A percentile compares a stretch with the other conserved stretches of the same genome.
phyloP scores from a whole-genome alignment of 1,284 basidiomycete species.

The Tetrapyrgos nigripes region DNA sequence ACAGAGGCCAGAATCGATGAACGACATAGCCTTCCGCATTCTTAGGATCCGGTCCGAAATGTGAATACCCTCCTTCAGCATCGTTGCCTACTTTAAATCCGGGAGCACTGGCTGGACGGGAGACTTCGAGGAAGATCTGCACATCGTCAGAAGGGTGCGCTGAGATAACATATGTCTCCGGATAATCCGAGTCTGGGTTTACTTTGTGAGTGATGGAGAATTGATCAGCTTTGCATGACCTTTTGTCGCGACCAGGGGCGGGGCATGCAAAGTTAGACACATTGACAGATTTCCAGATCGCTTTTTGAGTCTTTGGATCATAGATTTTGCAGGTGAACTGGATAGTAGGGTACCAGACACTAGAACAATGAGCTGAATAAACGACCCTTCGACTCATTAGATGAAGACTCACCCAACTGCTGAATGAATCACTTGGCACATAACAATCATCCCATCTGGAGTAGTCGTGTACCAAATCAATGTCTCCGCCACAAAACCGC shows the following conservation, averaged over 20 bases:
- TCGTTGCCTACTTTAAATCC: conserved; percentile 96
- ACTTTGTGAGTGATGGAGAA: conserved; percentile 83
- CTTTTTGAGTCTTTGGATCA: conserved; percentile 82
- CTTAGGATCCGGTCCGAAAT: conserved; percentile 81
- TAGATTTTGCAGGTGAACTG: conserved; percentile 95
- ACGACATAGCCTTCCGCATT: conserved; percentile 89
- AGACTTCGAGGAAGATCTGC: conserved; percentile 80
- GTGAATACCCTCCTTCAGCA: conserved; percentile 87
- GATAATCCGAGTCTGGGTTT: conserved; percentile 65
- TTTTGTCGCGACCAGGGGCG: conserved; percentile 80
- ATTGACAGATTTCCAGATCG: conserved; percentile 90
- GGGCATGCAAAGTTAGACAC: conserved; percentile 85
- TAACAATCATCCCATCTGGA: conserved; percentile 83
- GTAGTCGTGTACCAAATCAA: conserved; percentile 89
- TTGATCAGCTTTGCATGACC: conserved; percentile 89
- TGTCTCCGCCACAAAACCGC: conserved; percentile 93
- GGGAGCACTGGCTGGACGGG: conserved; percentile 71
- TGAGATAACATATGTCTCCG: conserved; percentile 82
- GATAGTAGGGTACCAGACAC: conserved; percentile 90
- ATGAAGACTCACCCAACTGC: conserved; percentile 81
- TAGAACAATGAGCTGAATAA: conserved; percentile 10
- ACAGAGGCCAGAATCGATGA: conserved; percentile 92
- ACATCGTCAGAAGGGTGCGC: conserved; percentile 85
- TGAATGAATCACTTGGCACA: conserved; percentile 96
- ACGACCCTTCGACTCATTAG: no score